Evolutionary conservation across 768 basidiomycete genomes (phyloP), one percentile per base, ranked within the genome.

Genomic region (Suillus variegatus): DNA sequence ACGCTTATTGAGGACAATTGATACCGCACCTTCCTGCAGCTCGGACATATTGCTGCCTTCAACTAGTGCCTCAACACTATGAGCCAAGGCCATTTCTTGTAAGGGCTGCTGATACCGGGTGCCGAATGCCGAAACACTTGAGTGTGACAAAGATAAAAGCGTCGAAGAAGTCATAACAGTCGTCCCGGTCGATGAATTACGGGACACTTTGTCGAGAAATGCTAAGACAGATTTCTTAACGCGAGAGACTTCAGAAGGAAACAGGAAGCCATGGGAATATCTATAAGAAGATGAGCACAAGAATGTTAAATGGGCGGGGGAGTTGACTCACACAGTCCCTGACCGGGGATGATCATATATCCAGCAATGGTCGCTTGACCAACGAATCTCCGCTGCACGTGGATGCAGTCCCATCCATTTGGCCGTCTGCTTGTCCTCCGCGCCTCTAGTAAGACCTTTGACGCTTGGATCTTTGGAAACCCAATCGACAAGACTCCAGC

Each of bases 271-370:
- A 77, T 97, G 97, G 8, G 94, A 88, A 74, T 98, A 97, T 13
- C 93, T 94, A 71, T 13, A n/a, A 8, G 12, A 64, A 62, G 20
- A 32, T 68, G 25, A 65, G 60, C 57, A 63, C 7, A 51, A 62
- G 63, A 56, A 69, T 57, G 28, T 28, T 44, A 40, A 41, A 66
- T 28, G 43, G 22, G 44, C 36, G 22, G 35, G 47, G 63, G 43
- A 41, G 43, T 55, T 36, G 61, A 32, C 92, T 73, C 81, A 95
- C 88, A 97, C 95, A 22, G 96, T 97, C 57, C 93, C 91, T 18
- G 93, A 88, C 58, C 94, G 90, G 2, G 97, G 97, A 78, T 98
- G 97, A 74, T 99, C 96, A 77, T 99, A 98, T 69, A 99, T 94
- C 93, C 94, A 97, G 77, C 97, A 99, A 35, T 90, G 86, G 73